Evolutionary conservation across 208 protist genomes (phyloP).

Genomic region (Acanthamoeba triangularis): DNA sequence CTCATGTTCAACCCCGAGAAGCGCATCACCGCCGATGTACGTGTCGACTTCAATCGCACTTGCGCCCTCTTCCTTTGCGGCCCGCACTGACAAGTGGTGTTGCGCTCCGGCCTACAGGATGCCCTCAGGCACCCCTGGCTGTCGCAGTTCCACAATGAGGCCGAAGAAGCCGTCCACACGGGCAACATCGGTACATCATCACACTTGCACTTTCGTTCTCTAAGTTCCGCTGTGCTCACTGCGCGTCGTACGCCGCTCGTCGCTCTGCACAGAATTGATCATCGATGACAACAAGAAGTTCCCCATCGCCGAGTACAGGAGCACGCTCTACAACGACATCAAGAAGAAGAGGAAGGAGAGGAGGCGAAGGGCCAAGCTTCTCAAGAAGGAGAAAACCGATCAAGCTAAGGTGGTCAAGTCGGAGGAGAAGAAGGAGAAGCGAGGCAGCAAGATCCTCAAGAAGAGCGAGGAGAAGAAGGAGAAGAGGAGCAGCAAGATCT

Average conservation of each 20-base stretch:
- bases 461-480: slow-evolving; percentile 78
- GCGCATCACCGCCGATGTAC: no score
- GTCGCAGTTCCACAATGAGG: slow-evolving; percentile 75
- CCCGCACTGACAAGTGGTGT: no score
- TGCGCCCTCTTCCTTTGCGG: no score
- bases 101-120: no score
- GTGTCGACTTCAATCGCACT: no score
- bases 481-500: slow-evolving; percentile 73
- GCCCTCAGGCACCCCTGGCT: slow-evolving; percentile 66
- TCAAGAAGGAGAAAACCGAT: slow-evolving; percentile 68
- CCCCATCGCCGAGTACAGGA: slow-evolving; percentile 96
- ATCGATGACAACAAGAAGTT: slow-evolving; percentile 97
- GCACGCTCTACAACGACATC: slow-evolving; percentile 92
- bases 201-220: no score
- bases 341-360: slow-evolving; percentile 75
- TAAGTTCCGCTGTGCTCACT: no score
- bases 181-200: slow-evolving; percentile 42
- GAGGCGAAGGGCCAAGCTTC: slow-evolving; percentile 38
- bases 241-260: no score
- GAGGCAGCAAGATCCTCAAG: slow-evolving; percentile 76
- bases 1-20: background rate
- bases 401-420: slow-evolving; percentile 47
- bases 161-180: slow-evolving; percentile 91
- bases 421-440: slow-evolving; percentile 75
- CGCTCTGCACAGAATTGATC: slow-evolving; percentile 95